phyloP scores from a whole-genome alignment of 345 rosid genomes.

The Salix udensis region DNA sequence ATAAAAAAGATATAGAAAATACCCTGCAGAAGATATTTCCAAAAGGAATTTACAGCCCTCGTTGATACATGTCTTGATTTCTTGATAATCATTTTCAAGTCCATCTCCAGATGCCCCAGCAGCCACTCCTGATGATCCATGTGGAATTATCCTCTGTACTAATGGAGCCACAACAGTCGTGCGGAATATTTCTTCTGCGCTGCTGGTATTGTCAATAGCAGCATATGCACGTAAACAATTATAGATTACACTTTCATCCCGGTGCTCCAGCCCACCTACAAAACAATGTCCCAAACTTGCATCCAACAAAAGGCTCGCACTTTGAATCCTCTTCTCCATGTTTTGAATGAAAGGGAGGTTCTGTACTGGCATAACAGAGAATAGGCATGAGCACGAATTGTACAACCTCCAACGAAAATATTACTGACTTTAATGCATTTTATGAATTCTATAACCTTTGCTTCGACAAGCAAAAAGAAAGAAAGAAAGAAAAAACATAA shows the following conservation, averaged over 20 bases:
- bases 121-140: slow-evolving; percentile 43
- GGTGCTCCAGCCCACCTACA: slow-evolving; percentile 78
- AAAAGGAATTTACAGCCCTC: slow-evolving; percentile 78
- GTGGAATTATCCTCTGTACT: slow-evolving; percentile 58
- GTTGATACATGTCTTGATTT: slow-evolving; percentile 58
- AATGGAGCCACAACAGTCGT: slow-evolving; percentile 68
- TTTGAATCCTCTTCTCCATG: slow-evolving; percentile 94
- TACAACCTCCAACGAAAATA: slow-evolving; percentile 6
- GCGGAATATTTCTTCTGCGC: slow-evolving; percentile 86
- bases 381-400: slow-evolving; percentile 44
- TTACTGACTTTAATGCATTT: slow-evolving; percentile 5
- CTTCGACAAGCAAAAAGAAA: background rate
- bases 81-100: slow-evolving; percentile 74
- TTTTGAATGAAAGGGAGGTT: slow-evolving; percentile 94
- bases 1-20: slow-evolving; percentile 7
- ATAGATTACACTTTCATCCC: slow-evolving; percentile 82
- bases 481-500: background rate
- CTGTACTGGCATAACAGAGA: slow-evolving; percentile 85
- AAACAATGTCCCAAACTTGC: slow-evolving; percentile 97
- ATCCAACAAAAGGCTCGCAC: slow-evolving; percentile 77
- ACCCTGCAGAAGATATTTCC: slow-evolving; percentile 86
- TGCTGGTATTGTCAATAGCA: slow-evolving; percentile 73
- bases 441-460: background rate
- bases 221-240: slow-evolving; percentile 97
- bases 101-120: slow-evolving; percentile 58